Evolutionary conservation across 768 basidiomycete species (phyloP), one percentile per base, ranked within the genome.

Genomic region (Arthromyces matolae): DNA sequence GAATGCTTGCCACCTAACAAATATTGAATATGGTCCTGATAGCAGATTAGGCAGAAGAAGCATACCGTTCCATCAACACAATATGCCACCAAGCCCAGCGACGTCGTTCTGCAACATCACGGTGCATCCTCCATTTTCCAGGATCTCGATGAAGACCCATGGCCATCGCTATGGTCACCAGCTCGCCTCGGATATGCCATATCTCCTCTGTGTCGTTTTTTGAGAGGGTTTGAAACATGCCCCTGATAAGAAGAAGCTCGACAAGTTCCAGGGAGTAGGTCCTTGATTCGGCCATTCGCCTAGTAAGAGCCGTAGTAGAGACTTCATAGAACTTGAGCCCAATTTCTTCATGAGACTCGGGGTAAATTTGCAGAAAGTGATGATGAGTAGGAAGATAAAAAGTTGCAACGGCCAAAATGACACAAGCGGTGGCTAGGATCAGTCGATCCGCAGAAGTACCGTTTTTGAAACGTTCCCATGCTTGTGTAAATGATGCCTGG

Each of bases 61-160:
- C 78, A 28, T 43, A 86, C 87, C 88, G 74, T 69, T 91, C 89
- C 25, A 90, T 73, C 43, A 89, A 71, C 29, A 92, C 66, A 51
- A 89, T 87, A 64, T 92, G 87, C 89, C 89, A 92, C 89, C 89
- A 92, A 6, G 87, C 86, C 89, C 89, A 91, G 45, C 89, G 73
- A 42, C 90, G 73, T 48, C 89, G 76, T 62, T 91, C 89, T 28
- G 86, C 83, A 8, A 82, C 67, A 49, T 81, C 81, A 48, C 75
- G 73, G 41, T 76, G 79, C 75, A 89, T 83, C 51, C 77, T 76
- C 76, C 82, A 89, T 61, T 83, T 82, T 35, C 78, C 81, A n/a
- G 89, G 89, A 65, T 92, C 90, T 16, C 90, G 81, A 65, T 92
- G 89, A 7, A 92, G 68, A 8, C 90, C 90, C 82, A 92, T 83